phyloP scores from a whole-genome alignment of 495 filamentous ascomycete genomes.

The Sphaerosporella brunnea region DNA sequence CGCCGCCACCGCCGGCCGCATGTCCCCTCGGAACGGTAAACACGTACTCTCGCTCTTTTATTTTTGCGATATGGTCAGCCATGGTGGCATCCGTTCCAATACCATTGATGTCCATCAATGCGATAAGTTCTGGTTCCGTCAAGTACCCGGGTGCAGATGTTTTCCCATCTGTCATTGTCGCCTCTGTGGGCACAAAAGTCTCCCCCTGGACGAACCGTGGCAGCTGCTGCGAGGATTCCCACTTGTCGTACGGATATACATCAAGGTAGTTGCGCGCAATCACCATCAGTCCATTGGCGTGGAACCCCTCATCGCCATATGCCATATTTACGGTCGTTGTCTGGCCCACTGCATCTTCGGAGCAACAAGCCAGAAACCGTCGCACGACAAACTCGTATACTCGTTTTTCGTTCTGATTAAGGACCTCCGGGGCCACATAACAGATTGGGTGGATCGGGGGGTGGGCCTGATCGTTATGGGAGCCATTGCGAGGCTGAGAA shows the following conservation, averaged over 20 bases:
- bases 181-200: conserved; percentile 72
- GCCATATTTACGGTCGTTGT: conserved; percentile 66
- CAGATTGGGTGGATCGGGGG: conserved; percentile 90
- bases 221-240: conserved; percentile 71
- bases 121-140: conserved; percentile 93
- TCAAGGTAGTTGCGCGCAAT: conserved; percentile 81
- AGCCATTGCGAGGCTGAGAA: conserved; percentile 59
- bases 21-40: conserved; percentile 39
- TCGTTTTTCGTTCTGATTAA: conserved; percentile 48
- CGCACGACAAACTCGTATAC: conserved; percentile 92
- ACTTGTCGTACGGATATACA: conserved; percentile 90
- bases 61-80: conserved; percentile 94
- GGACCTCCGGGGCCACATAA: conserved; percentile 44
- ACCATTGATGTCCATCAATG: conserved; percentile 94
- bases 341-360: conserved; percentile 75
- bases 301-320: conserved; percentile 72
- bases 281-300: conserved; percentile 66
- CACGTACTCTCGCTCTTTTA: conserved; percentile 77
- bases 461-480: conserved; percentile 88
- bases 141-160: conserved; percentile 69
- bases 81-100: conserved; percentile 98
- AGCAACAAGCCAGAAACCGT: conserved; percentile 89
- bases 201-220: conserved; percentile 64
- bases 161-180: conserved; percentile 71
- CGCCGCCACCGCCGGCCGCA: conserved; percentile 17